Conservation (phyloP, 345 rosid genomes). For the Populus tremula region DNA sequence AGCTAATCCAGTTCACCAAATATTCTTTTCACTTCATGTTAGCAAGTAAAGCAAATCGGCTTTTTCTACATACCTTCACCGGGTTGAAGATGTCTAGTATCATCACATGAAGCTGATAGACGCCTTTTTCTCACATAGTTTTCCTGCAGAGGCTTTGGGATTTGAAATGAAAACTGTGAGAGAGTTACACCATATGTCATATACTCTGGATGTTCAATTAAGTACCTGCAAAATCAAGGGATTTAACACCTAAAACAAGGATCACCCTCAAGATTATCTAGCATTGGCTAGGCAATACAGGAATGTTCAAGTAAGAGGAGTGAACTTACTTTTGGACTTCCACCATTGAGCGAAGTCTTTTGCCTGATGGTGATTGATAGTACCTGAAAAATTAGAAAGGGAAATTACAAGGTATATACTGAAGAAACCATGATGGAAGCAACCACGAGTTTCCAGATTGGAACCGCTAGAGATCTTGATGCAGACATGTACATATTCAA, state of each 20-base stretch:
- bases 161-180: conserved; percentile 70
- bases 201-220: conserved; percentile 56
- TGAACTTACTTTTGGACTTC: conserved; percentile 73
- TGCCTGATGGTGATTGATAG: conserved; percentile 80
- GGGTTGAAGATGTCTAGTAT: conserved; percentile 31
- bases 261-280: not conserved
- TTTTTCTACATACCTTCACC: conserved; percentile 39
- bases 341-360: conserved; percentile 80
- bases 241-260: conserved; percentile 3
- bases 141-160: conserved; percentile 66
- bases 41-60: not conserved
- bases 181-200: conserved; percentile 39
- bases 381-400: conserved; percentile 47
- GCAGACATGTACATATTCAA: not conserved
- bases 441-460: not conserved
- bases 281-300: not conserved
- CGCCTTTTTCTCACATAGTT: conserved; percentile 71
- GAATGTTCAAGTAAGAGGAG: not conserved
- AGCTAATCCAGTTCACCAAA: not conserved
- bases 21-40: not conserved
- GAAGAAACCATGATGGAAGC: not conserved
- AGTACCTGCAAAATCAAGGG: conserved; percentile 42
- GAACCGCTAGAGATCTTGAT: not conserved
- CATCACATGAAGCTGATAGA: conserved; percentile 31
- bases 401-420: not conserved